Conservation (phyloP, 495 filamentous ascomycete genomes). For the Pyrenopolyporus hunteri region DNA sequence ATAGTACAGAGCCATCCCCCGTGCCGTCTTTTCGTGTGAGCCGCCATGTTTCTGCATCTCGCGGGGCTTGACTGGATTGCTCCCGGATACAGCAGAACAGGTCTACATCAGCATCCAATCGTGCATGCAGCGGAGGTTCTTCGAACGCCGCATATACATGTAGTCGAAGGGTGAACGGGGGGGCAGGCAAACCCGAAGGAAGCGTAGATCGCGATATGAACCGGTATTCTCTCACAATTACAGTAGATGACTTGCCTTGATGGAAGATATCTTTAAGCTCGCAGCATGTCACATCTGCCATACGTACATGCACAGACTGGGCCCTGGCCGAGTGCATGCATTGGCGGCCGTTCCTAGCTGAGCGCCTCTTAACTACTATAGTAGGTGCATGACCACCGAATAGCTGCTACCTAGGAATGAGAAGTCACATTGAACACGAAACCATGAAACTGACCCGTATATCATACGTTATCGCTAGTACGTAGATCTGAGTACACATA, state of each 20-base stretch:
- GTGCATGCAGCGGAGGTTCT: constrained; percentile 35
- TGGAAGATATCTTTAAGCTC: constrained; percentile 32
- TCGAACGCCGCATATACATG: constrained; percentile 12
- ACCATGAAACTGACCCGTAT: neutral
- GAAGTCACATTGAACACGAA: constrained; percentile 10
- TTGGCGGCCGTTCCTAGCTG: constrained; percentile 50
- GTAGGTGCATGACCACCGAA: constrained; percentile 42
- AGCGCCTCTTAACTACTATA: constrained; percentile 34
- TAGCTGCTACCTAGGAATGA: constrained; percentile 17
- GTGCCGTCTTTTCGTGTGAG: constrained; percentile 13
- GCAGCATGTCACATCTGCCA: constrained; percentile 40
- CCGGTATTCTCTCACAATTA: constrained; percentile 13
- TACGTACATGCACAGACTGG: constrained; percentile 39
- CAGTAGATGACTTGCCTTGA: constrained; percentile 23
- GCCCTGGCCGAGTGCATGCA: constrained; percentile 53
- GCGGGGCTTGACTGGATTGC: constrained; percentile 20
- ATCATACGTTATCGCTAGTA: too few relatives aligned
- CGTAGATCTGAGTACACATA: constrained; percentile 2
- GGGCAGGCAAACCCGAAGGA: constrained; percentile 12
- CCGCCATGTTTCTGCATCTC: constrained; percentile 25
- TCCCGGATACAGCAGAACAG: constrained; percentile 16
- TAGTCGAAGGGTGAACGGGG: constrained; percentile 6
- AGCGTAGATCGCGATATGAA: constrained; percentile 9
- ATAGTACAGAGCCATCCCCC: constrained; percentile 13
- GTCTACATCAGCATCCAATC: constrained; percentile 32